These are phyloP conservation scores for Citrus unshiu DNA, from an alignment of 345 rosid genomes.

Conservation along the genomic window DNA sequence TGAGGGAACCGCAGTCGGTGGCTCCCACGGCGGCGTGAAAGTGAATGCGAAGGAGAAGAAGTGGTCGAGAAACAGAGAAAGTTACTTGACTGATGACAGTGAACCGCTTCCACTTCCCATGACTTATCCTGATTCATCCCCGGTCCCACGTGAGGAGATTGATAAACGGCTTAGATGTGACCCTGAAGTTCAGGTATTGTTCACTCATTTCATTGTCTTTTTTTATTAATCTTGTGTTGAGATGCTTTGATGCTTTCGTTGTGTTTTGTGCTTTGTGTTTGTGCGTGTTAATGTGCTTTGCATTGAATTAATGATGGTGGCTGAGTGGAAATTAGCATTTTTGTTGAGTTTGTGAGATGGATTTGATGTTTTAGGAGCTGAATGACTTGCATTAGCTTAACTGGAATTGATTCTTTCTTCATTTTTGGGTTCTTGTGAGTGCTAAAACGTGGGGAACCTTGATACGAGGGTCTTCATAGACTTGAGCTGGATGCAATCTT, in stretches of 20 bases:
- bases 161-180: constrained; percentile 75
- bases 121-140: constrained; percentile 80
- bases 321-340: background rate
- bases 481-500: background rate
- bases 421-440: background rate
- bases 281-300: too few species aligned
- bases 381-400: background rate
- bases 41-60: constrained; percentile 61
- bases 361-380: background rate
- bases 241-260: background rate
- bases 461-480: background rate
- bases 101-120: constrained; percentile 95
- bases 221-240: background rate
- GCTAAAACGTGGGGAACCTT: background rate
- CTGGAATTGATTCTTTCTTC: background rate
- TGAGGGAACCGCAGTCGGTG: constrained; percentile 26
- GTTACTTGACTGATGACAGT: constrained; percentile 61
- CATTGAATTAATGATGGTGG: background rate
- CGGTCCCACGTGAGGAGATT: constrained; percentile 69
- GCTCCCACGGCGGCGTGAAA: constrained; percentile 31
- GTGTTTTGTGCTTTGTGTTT: background rate
- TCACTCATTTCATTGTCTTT: constrained; percentile 6
- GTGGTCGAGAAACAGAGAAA: constrained; percentile 78
- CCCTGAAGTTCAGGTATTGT: constrained; percentile 57
- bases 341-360: background rate